phyloP scores from a whole-genome alignment of 2,329 filamentous ascomycete genomes.

The Trichothecium sympodiale region DNA sequence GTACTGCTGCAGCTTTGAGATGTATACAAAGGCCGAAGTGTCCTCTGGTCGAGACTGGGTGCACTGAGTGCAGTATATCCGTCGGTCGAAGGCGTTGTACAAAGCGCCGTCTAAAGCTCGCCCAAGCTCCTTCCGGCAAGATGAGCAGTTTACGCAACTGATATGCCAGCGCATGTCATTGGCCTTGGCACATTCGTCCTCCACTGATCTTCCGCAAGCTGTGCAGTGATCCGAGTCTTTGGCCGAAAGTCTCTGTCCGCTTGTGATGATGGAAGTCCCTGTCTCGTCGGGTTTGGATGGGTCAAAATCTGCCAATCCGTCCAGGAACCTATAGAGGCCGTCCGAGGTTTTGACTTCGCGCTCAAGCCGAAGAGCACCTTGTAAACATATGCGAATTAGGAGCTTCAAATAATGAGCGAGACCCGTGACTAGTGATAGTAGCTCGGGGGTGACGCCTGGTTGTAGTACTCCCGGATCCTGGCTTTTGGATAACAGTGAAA shows the following conservation, averaged over 20 bases:
- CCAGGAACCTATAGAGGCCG: constrained; percentile 72
- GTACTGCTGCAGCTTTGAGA: constrained; percentile 87
- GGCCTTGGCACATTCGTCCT: constrained; percentile 78
- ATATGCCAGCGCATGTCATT: constrained; percentile 76
- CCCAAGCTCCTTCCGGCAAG: constrained; percentile 54
- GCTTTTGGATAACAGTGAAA: constrained; percentile 85
- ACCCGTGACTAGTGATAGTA: constrained; percentile 94
- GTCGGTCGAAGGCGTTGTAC: constrained; percentile 57
- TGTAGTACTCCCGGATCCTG: constrained; percentile 85
- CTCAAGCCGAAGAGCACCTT: constrained; percentile 84
- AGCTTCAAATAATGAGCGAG: constrained; percentile 96
- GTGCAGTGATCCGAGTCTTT: constrained; percentile 78
- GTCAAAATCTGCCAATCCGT: constrained; percentile 77
- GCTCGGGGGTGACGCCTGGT: constrained; percentile 90
- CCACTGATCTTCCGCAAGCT: constrained; percentile 74
- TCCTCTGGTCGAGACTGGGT: constrained; percentile 43
- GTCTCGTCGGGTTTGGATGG: constrained; percentile 60
- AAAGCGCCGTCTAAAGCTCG: constrained; percentile 57
- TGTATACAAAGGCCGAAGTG: constrained; percentile 50
- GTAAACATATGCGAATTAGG: constrained; percentile 90
- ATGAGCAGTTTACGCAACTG: constrained; percentile 67
- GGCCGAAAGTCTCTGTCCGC: constrained; percentile 56
- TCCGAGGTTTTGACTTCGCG: constrained; percentile 65
- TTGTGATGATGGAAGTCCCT: constrained; percentile 53
- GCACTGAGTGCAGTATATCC: constrained; percentile 62